Evolutionary conservation across 345 rosid species (phyloP), one percentile per base, ranked within the genome.

Genomic region (Ceriops decandra): DNA sequence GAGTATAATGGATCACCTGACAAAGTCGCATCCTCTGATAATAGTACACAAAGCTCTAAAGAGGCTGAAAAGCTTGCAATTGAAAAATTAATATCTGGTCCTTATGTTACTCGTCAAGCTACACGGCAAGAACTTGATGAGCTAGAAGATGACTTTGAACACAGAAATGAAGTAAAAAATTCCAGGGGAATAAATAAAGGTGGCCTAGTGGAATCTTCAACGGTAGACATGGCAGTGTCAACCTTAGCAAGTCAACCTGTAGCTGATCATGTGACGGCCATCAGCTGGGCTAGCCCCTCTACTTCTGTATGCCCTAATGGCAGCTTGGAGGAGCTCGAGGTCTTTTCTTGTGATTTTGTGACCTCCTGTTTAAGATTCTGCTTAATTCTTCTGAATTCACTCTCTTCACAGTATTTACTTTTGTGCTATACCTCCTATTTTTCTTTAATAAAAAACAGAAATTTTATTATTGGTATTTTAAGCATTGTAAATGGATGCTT

Each of bases 321-420:
- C 21, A 67, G 75, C 68, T 60, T 87, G 51, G 98, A 88, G 79
- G 99, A 95, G 86, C 97, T 91, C 10, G 98, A 95, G 99, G 99
- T 95, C 63, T 66, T 68, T 42, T 68, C 72, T 15, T 42, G 17
- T 67, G 46, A 80, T 57, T 24, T 70, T 53, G 58, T 38, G 20
- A 63, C 15, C 16, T 6, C 30, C 52, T 59, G 31, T 42, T 58
- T 57, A 35, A 33, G 7, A 52, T 49, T 8, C 52, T 64, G 36
- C 57, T 42, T 53, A 46, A 26, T 68, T 17, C 59, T 31, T 30
- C 9, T 58, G 54, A 27, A 15, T 16, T 32, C 13, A 53, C 2
- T 66, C 4, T 8, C 46, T 52, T n/a, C 28, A 19, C 31, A 6
- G 33, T 17, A 11, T 52, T n/a, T 46, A n/a, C 66, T 36, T 63